phyloP scores from a whole-genome alignment of 2,329 filamentous ascomycete species.

The Lasiodiplodia theobromae region DNA sequence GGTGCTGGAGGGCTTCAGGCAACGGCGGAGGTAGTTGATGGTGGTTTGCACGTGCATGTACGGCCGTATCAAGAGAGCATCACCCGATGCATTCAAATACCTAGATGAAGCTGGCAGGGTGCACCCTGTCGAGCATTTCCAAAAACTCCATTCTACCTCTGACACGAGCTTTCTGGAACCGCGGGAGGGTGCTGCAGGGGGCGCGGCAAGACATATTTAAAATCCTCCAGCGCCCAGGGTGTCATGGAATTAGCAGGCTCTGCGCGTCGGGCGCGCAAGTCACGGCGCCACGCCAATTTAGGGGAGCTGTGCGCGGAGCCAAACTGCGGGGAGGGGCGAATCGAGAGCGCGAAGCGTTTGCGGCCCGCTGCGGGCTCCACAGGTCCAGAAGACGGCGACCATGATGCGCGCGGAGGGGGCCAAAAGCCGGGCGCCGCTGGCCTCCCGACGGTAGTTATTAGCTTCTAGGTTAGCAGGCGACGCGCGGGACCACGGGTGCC shows the following conservation, averaged over 20 bases:
- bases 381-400: background rate
- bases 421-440: too few species aligned
- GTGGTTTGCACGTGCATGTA: slow-evolving; percentile 19
- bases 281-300: slow-evolving; percentile 17
- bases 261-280: background rate
- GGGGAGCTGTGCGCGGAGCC: slow-evolving; percentile 24
- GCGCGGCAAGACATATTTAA: slow-evolving; percentile 23
- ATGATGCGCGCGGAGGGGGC: slow-evolving; percentile 7
- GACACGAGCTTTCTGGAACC: slow-evolving; percentile 21
- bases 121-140: background rate
- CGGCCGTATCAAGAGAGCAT: slow-evolving; percentile 19
- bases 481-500: background rate
- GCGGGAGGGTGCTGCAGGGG: slow-evolving; percentile 11
- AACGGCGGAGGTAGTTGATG: slow-evolving; percentile 9
- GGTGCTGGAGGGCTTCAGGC: slow-evolving; percentile 45
- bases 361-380: slow-evolving; percentile 26
- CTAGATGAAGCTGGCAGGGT: slow-evolving; percentile 13
- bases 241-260: slow-evolving; percentile 13
- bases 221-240: slow-evolving; percentile 23
- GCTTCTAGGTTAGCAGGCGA: background rate
- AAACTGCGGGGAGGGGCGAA: slow-evolving; percentile 14
- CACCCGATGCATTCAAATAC: slow-evolving; percentile 19
- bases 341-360: slow-evolving; percentile 25
- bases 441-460: background rate
- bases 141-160: slow-evolving; percentile 15